Base-by-base conservation (phyloP, 1,139 yeast genomes). In the Geotrichum reessii region DNA sequence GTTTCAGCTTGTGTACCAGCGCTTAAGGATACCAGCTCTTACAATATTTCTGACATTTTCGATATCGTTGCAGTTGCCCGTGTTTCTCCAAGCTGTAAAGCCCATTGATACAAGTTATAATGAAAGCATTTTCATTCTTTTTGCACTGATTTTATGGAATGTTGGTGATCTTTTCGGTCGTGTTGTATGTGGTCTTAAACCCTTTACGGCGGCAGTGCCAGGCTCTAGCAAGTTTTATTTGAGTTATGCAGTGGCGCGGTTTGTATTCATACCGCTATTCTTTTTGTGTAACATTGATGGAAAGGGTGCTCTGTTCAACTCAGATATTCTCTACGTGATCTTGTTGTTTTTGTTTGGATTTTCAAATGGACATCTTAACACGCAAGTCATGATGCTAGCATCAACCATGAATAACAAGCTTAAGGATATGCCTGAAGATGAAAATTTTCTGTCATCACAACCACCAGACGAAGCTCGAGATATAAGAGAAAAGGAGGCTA, bases 81-180 rank as follows among this genome's bases (percentile, higher is more conserved):
- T 93, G 0, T 91, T 91, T 78, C 97, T 98, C 3, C 82, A 92
- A 11, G 78, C 78, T 24, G 82, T 85, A 8, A 81, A 1, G 81
- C 79, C 1, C 76, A 77, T 63, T 79, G 65, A 67, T 81, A 72
- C 73, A 76, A 58, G 78, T 78, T 59, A 76, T 75, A 58, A 19
- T 25, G 52, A 56, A 37, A 75, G 62, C 27, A 51, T 85, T 7
- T 93, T 78, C 69, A 81, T 89, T 22, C 97, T 98, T 0, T 73
- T 90, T 58, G 84, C 88, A 1, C 90, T 86, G 69, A 76, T 93
- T 42, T 71, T 85, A 8, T 93, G 99, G 99, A 93, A 93, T 71
- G 62, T 83, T 21, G 99, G 99, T 12, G 99, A 93, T 69, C 76
- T 93, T 25, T 67, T 77, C 2, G 98, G 97, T 0, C 77, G 99